phyloP scores from a whole-genome alignment of 73 alveolate species.

The Paramecium bursaria region DNA sequence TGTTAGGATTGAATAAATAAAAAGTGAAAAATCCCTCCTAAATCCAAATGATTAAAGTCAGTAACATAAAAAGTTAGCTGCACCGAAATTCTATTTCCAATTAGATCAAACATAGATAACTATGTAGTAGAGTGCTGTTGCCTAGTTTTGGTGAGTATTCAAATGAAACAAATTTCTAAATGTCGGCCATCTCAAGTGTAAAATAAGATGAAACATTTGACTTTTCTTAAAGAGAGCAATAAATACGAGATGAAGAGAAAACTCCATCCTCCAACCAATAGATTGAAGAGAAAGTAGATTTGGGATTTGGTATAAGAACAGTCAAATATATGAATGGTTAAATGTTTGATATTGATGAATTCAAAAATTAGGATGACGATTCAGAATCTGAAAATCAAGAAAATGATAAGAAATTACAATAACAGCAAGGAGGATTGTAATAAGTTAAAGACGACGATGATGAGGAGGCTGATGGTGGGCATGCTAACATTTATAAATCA shows the following conservation, averaged over 20 bases:
- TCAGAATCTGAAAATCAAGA: conserved; percentile 67
- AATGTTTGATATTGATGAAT: conserved; percentile 65
- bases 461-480: conserved; percentile 66
- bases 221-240: conserved; percentile 57
- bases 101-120: not conserved
- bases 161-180: conserved; percentile 45
- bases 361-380: conserved; percentile 63
- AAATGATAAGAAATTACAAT: conserved; percentile 38
- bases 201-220: conserved; percentile 58
- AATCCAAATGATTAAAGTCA: conserved; percentile 16
- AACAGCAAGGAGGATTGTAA: conserved; percentile 17
- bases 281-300: conserved; percentile 55
- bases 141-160: conserved; percentile 26
- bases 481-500: conserved; percentile 64
- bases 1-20: conserved; percentile 56
- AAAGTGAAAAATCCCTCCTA: conserved; percentile 7
- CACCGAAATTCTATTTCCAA: conserved; percentile 29
- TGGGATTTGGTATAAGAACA: conserved; percentile 62
- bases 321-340: conserved; percentile 40
- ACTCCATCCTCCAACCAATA: conserved; percentile 1
- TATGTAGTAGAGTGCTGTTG: too few species aligned
- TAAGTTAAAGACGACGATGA: conserved; percentile 16
- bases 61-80: not conserved
- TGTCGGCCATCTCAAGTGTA: conserved; percentile 56
- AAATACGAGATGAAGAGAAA: conserved; percentile 58